A percentile compares a stretch with the other conserved stretches of the same genome.
Conservation (phyloP, 1,284 basidiomycete genomes). For the Puccinia hordei region DNA sequence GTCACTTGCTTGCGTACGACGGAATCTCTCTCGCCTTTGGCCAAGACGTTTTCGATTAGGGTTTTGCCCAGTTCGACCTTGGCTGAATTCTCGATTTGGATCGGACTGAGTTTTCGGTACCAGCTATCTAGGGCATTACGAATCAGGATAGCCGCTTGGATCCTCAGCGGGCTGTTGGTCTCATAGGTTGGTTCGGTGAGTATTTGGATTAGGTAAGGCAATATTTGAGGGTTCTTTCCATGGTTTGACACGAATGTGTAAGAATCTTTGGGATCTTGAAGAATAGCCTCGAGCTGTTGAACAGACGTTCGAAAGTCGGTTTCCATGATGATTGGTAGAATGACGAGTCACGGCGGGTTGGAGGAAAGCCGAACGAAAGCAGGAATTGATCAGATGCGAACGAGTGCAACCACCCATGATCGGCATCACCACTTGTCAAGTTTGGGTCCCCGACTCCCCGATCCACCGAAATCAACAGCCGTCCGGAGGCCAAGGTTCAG, state of each 20-base stretch:
- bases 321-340: background rate
- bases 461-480: no score
- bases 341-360: background rate
- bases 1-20: slow-evolving; percentile 42
- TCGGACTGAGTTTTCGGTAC: slow-evolving; percentile 40
- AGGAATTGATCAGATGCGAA: background rate
- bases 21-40: slow-evolving; percentile 41
- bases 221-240: slow-evolving; percentile 29
- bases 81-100: slow-evolving; percentile 36
- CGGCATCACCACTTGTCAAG: no score
- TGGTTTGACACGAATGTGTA: slow-evolving; percentile 33
- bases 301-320: slow-evolving; percentile 19
- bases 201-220: slow-evolving; percentile 38
- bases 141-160: slow-evolving; percentile 43
- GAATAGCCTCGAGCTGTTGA: slow-evolving; percentile 45
- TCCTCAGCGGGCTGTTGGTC: slow-evolving; percentile 30
- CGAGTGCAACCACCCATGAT: no score
- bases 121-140: slow-evolving; percentile 45
- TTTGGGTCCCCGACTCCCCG: no score
- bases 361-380: background rate
- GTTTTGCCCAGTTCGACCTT: slow-evolving; percentile 23
- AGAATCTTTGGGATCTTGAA: slow-evolving; percentile 38
- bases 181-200: slow-evolving; percentile 31
- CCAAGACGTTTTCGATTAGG: slow-evolving; percentile 33
- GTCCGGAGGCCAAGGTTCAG: no score